Conservation (phyloP, 495 filamentous ascomycete species). For the Pseudoneurospora amorphoporcata region DNA sequence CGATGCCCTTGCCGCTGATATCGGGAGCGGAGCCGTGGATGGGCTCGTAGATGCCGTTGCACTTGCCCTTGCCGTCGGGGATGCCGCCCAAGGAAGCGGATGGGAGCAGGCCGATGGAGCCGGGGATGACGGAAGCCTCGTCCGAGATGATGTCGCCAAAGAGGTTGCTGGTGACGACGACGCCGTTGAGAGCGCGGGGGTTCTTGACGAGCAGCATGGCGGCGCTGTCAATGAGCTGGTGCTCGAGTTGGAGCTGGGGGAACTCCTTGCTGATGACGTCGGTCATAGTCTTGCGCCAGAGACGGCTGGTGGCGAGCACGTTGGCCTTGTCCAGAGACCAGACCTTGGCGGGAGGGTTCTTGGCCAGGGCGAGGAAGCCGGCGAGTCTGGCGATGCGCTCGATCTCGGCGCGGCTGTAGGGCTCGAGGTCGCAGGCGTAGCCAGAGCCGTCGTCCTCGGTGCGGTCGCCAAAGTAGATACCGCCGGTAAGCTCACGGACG, state of each 20-base stretch:
- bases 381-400: slow-evolving; percentile 81
- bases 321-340: slow-evolving; percentile 96
- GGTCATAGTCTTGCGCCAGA: slow-evolving; percentile 83
- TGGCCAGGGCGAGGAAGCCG: slow-evolving; percentile 68
- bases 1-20: slow-evolving; percentile 80
- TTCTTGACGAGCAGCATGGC: slow-evolving; percentile 98
- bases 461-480: slow-evolving; percentile 94
- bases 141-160: slow-evolving; percentile 97
- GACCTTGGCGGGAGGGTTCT: slow-evolving; percentile 71
- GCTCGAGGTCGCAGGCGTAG: slow-evolving; percentile 77
- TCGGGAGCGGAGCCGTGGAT: slow-evolving; percentile 80
- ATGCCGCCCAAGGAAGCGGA: slow-evolving; percentile 81
- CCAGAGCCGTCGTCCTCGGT: slow-evolving; percentile 76
- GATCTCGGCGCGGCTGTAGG: slow-evolving; percentile 79
- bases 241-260: slow-evolving; percentile 70
- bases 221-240: slow-evolving; percentile 91
- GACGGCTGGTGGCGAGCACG: slow-evolving; percentile 77
- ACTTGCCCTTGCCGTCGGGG: slow-evolving; percentile 64
- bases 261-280: slow-evolving; percentile 81
- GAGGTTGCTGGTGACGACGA: slow-evolving; percentile 88
- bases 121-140: slow-evolving; percentile 93
- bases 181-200: slow-evolving; percentile 79
- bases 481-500: slow-evolving; percentile 87
- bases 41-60: slow-evolving; percentile 92
- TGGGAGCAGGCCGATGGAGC: slow-evolving; percentile 79